A percentile compares a stretch with the other conserved stretches of the same genome.
Evolutionary conservation across 2,329 filamentous ascomycete genomes (phyloP).

Genomic region (Fusarium sp.): DNA sequence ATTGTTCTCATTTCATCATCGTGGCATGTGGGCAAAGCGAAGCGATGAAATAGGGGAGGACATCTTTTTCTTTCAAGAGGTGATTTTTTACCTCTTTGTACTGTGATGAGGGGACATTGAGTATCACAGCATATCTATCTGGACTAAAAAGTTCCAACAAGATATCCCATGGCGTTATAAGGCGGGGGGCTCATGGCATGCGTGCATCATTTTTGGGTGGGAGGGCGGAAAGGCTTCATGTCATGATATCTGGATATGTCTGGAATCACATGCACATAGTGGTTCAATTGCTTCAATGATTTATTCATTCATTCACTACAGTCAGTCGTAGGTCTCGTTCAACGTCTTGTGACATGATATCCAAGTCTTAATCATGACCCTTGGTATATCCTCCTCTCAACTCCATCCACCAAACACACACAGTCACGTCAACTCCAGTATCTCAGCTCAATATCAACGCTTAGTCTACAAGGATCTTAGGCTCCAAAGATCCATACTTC

Average conservation of each 20-base stretch:
- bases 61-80: conserved; percentile 1
- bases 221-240: not conserved
- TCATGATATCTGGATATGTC: conserved; percentile 37
- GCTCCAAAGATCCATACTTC: conserved; percentile 83
- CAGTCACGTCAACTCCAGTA: conserved; percentile 9
- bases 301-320: not conserved
- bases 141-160: conserved; percentile 20
- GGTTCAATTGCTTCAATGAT: conserved; percentile 3
- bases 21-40: conserved; percentile 14
- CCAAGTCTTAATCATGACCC: not conserved
- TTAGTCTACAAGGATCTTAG: conserved; percentile 84
- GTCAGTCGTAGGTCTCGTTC: conserved; percentile 7
- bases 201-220: not conserved
- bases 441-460: not conserved
- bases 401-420: conserved; percentile 11
- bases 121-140: conserved; percentile 16
- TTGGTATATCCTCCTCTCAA: conserved; percentile 8
- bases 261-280: not conserved
- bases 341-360: not conserved
- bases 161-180: conserved; percentile 33
- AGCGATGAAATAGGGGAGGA: not conserved
- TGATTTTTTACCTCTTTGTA: not conserved
- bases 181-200: conserved; percentile 5
- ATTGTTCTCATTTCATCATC: conserved; percentile 1
- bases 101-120: conserved; percentile 16